phyloP scores from a whole-genome alignment of 108 stramenopile genomes.

The Seminavis robusta region DNA sequence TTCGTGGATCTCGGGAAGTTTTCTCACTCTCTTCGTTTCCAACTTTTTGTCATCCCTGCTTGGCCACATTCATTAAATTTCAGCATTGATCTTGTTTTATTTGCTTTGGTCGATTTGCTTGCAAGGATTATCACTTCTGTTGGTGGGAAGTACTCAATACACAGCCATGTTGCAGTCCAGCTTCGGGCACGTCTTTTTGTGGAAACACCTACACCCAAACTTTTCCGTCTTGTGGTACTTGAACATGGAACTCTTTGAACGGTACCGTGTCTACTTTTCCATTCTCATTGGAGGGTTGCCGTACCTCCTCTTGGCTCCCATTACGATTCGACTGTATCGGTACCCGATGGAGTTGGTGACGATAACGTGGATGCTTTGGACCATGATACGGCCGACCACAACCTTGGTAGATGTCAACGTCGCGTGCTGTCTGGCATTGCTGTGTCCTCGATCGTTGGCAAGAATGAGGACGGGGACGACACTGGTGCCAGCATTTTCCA shows the following conservation, averaged over 20 bases:
- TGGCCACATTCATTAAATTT: slow-evolving; percentile 29
- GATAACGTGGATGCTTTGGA: slow-evolving; percentile 44
- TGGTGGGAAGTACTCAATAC: slow-evolving; percentile 22
- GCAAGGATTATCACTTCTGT: slow-evolving; percentile 19
- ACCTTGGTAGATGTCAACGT: slow-evolving; percentile 64
- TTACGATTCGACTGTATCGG: slow-evolving; percentile 48
- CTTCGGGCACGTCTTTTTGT: slow-evolving; percentile 35
- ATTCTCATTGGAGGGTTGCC: slow-evolving; percentile 46
- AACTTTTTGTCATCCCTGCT: slow-evolving; percentile 1
- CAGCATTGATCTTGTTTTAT: slow-evolving; percentile 20
- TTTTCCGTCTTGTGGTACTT: slow-evolving; percentile 83
- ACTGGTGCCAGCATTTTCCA: slow-evolving; percentile 47
- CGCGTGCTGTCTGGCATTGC: slow-evolving; percentile 38
- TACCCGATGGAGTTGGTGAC: slow-evolving; percentile 68
- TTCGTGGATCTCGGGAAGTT: no score
- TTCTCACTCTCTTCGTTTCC: slow-evolving; percentile 1
- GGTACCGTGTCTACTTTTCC: slow-evolving; percentile 66
- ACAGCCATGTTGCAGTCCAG: slow-evolving; percentile 28
- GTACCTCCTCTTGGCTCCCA: slow-evolving; percentile 51
- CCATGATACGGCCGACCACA: slow-evolving; percentile 54
- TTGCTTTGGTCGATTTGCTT: slow-evolving; percentile 20
- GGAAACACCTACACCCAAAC: slow-evolving; percentile 36
- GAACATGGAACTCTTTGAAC: slow-evolving; percentile 71
- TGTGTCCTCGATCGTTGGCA: slow-evolving; percentile 54
- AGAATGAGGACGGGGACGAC: slow-evolving; percentile 44